phyloP scores from a whole-genome alignment of 2,329 filamentous ascomycete genomes.

The Daldinia sp. region DNA sequence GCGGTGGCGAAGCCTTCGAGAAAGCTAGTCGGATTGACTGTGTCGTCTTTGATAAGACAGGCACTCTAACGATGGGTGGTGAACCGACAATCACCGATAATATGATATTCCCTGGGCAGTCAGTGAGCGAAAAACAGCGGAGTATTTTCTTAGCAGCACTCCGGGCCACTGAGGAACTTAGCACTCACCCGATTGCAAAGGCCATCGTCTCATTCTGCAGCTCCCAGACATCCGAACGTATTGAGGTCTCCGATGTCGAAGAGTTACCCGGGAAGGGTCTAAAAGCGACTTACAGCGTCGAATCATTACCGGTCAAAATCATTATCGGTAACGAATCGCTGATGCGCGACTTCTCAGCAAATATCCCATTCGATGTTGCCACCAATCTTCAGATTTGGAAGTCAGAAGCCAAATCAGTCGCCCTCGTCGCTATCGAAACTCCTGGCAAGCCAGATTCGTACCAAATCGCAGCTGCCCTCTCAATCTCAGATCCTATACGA shows the following conservation, averaged over 20 bases:
- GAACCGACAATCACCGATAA: slow-evolving; percentile 76
- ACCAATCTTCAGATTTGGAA: slow-evolving; percentile 68
- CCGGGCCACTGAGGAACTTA: slow-evolving; percentile 75
- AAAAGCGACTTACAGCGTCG: slow-evolving; percentile 63
- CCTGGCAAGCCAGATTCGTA: slow-evolving; percentile 50
- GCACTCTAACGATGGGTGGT: slow-evolving; percentile 80
- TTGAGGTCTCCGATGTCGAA: slow-evolving; percentile 61
- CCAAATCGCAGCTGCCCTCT: slow-evolving; percentile 73
- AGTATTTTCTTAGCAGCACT: slow-evolving; percentile 64
- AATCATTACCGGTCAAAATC: slow-evolving; percentile 59
- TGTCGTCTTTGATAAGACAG: slow-evolving; percentile 90
- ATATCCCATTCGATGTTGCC: slow-evolving; percentile 53
- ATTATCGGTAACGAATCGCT: slow-evolving; percentile 80
- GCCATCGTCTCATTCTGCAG: slow-evolving; percentile 75
- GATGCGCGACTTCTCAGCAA: slow-evolving; percentile 65
- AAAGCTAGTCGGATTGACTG: slow-evolving; percentile 82
- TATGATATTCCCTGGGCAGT: slow-evolving; percentile 54
- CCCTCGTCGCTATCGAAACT: slow-evolving; percentile 64
- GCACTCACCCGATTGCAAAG: slow-evolving; percentile 79
- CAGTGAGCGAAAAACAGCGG: slow-evolving; percentile 40
- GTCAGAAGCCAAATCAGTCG: slow-evolving; percentile 71
- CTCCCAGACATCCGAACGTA: slow-evolving; percentile 48
- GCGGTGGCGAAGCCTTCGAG: slow-evolving; percentile 87
- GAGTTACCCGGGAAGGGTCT: slow-evolving; percentile 80
- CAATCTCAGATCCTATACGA: slow-evolving; percentile 84